A percentile compares a stretch with the other conserved stretches of the same genome.
Conservation (phyloP, 805 yeast species). For the Lipomyces spencermartinsiae region DNA sequence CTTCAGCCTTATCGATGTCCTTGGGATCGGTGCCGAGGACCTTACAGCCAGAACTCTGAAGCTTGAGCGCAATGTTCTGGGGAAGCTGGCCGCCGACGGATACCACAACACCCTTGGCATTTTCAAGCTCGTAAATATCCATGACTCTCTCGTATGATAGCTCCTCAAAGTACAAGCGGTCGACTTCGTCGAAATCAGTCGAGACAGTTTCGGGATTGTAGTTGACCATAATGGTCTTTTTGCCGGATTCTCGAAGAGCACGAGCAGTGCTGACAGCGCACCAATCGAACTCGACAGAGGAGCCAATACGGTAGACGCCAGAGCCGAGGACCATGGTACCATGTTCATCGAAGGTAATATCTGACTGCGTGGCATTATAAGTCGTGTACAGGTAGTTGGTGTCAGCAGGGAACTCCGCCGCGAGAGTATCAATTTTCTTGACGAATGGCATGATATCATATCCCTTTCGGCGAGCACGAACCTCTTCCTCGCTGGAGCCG, state of each 20-base stretch:
- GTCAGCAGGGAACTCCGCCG: slow-evolving; percentile 98
- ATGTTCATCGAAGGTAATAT: slow-evolving; percentile 82
- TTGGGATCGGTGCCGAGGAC: slow-evolving; percentile 93
- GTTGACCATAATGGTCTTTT: slow-evolving; percentile 93
- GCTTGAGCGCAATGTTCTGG: slow-evolving; percentile 88
- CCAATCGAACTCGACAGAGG: slow-evolving; percentile 99
- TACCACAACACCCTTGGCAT: slow-evolving; percentile 88
- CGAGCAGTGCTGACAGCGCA: slow-evolving; percentile 98
- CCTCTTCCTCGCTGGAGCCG: slow-evolving; percentile 75
- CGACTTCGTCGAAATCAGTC: slow-evolving; percentile 98
- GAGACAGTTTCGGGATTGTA: slow-evolving; percentile 99
- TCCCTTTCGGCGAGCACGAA: slow-evolving; percentile 79
- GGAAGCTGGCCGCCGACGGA: slow-evolving; percentile 99
- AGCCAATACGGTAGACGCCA: slow-evolving; percentile 99
- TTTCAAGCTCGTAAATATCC: slow-evolving; percentile 95
- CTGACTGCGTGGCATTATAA: slow-evolving; percentile 87
- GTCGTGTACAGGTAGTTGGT: slow-evolving; percentile 96
- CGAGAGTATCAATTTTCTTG: slow-evolving; percentile 94
- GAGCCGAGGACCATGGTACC: slow-evolving; percentile 96
- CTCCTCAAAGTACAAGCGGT: slow-evolving; percentile 95
- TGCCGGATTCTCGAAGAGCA: slow-evolving; percentile 85
- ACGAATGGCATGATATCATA: slow-evolving; percentile 89
- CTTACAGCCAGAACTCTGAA: slow-evolving; percentile 82
- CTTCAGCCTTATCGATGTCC: slow-evolving; percentile 96
- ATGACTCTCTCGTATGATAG: slow-evolving; percentile 92